phyloP scores from a whole-genome alignment of 1,284 basidiomycete species.

The Megacollybia platyphylla region DNA sequence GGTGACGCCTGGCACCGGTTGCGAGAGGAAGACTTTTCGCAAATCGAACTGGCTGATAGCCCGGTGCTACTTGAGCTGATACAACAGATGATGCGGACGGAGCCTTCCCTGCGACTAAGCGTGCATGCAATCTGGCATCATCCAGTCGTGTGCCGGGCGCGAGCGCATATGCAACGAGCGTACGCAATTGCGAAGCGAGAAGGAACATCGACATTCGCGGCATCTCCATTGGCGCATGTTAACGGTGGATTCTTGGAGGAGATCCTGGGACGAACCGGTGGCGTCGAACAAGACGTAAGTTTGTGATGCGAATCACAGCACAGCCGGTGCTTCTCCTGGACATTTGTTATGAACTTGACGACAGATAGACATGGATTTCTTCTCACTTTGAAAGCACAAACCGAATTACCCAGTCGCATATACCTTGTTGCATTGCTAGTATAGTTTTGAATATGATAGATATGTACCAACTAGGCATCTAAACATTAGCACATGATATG shows the following conservation, averaged over 20 bases:
- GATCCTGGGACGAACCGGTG: constrained; percentile 34
- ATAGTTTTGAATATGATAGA: background rate
- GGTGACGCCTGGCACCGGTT: constrained; percentile 91
- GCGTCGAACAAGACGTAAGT: constrained; percentile 22
- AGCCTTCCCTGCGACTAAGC: constrained; percentile 51
- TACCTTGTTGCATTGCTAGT: constrained; percentile 5
- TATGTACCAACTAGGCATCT: too few species aligned
- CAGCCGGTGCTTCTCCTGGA: background rate
- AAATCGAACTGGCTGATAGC: constrained; percentile 74
- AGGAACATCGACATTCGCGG: constrained; percentile 39
- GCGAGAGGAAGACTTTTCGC: constrained; percentile 84
- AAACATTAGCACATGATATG: too few species aligned
- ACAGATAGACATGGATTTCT: constrained; percentile 4
- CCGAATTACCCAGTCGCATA: constrained; percentile 4
- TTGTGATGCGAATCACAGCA: constrained; percentile 10
- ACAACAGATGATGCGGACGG: constrained; percentile 67
- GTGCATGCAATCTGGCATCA: constrained; percentile 50
- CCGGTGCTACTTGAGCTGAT: constrained; percentile 64
- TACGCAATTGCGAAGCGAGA: constrained; percentile 22
- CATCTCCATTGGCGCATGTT: constrained; percentile 54
- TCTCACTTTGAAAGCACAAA: constrained; percentile 1
- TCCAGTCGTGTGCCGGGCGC: constrained; percentile 58
- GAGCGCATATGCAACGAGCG: constrained; percentile 46
- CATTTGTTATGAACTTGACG: background rate
- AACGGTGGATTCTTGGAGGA: constrained; percentile 47